These are phyloP conservation scores for Oligophagozyma castellii DNA, from an alignment of 1,139 yeast genomes.

Conservation along the genomic window DNA sequence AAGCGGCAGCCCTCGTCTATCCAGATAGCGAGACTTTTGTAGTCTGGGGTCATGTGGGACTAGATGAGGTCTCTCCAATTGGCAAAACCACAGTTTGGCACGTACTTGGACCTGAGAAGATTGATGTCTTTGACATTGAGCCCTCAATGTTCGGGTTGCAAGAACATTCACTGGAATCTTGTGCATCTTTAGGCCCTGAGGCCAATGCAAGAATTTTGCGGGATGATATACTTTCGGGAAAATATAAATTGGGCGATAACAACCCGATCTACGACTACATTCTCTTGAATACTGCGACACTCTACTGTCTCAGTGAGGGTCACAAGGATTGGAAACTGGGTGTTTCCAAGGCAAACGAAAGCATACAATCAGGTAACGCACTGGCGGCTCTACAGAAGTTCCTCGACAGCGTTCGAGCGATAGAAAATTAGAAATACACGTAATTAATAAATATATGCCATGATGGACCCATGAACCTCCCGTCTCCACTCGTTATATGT, in stretches of 20 bases:
- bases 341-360: conserved; percentile 53
- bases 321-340: conserved; percentile 65
- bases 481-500: too few relatives aligned
- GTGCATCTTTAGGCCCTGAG: conserved; percentile 73
- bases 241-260: conserved; percentile 30
- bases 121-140: conserved; percentile 30
- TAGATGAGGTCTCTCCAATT: conserved; percentile 86
- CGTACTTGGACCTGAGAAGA: conserved; percentile 12
- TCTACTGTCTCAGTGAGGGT: conserved; percentile 65
- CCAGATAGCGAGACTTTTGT: conserved; percentile 46
- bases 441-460: conserved; percentile 1
- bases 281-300: conserved; percentile 71
- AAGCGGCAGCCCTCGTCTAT: conserved; percentile 42
- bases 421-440: conserved; percentile 2
- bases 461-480: too few relatives aligned
- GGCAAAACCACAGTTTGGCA: conserved; percentile 76
- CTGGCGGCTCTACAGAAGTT: conserved; percentile 43
- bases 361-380: conserved; percentile 60
- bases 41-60: conserved; percentile 82
- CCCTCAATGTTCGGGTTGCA: conserved; percentile 70
- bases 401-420: conserved; percentile 19
- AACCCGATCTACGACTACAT: conserved; percentile 78
- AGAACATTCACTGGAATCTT: conserved; percentile 55
- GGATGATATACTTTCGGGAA: conserved; percentile 40
- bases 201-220: conserved; percentile 60